These are phyloP conservation scores for Aspergillus aculeatinus DNA, from an alignment of 2,329 filamentous ascomycete genomes.

Conservation along the genomic window DNA sequence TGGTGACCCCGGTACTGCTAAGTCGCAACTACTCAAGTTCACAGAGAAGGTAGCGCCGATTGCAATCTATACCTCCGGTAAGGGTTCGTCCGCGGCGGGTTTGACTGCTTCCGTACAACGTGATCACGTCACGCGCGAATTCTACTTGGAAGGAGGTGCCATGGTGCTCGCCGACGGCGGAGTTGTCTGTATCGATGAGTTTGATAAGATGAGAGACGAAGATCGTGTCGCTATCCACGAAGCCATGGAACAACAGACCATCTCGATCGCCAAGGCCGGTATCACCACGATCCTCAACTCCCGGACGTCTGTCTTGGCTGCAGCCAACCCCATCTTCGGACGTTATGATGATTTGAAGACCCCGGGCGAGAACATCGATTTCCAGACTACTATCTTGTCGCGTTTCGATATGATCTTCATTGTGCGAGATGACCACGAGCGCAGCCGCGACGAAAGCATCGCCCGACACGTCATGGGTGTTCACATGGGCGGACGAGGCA, in stretches of 20 bases:
- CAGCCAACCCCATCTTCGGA: conserved; percentile 95
- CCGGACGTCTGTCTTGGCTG: conserved; percentile 88
- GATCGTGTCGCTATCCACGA: conserved; percentile 98
- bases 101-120: conserved; percentile 94
- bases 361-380: conserved; percentile 97
- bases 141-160: conserved; percentile 95
- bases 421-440: conserved; percentile 90
- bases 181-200: conserved; percentile 98
- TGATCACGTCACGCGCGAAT: conserved; percentile 87
- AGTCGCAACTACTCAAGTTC: conserved; percentile 95
- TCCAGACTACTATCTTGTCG: conserved; percentile 95
- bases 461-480: conserved; percentile 97
- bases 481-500: conserved; percentile 84
- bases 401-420: conserved; percentile 99
- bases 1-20: conserved; percentile 96
- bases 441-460: conserved; percentile 85
- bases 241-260: conserved; percentile 99
- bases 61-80: conserved; percentile 97
- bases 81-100: conserved; percentile 96
- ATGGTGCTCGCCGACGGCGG: conserved; percentile 98
- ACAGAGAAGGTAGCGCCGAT: conserved; percentile 95
- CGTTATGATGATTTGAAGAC: conserved; percentile 98
- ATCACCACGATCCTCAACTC: conserved; percentile 98
- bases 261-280: conserved; percentile 96
- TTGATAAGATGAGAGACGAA: conserved; percentile 99